Percentiles rank a stretch among this genome's conserved stretches.
These are phyloP conservation scores for Ceratocystis harringtonii DNA, from an alignment of 2,329 filamentous ascomycete genomes.

Conservation along the genomic window DNA sequence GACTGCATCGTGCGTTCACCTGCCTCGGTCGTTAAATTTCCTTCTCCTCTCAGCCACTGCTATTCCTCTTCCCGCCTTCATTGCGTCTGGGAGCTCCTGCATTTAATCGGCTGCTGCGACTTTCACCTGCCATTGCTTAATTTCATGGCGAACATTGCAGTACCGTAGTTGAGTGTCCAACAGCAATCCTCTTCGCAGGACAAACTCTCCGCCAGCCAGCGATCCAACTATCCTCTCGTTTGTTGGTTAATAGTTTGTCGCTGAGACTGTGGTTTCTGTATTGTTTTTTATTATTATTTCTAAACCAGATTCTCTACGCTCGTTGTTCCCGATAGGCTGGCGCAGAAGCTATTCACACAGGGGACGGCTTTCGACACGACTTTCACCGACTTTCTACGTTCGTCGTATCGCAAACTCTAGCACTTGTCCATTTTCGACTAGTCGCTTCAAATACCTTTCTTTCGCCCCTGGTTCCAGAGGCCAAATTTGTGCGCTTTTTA, in stretches of 20 bases:
- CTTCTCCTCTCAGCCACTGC: neutral
- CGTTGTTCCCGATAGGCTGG: constrained; percentile 9
- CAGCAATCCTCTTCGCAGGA: constrained; percentile 11
- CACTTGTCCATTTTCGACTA: constrained; percentile 12
- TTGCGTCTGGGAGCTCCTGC: neutral
- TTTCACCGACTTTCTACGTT: neutral
- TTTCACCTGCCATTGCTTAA: neutral
- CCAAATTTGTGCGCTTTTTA: constrained; percentile 18
- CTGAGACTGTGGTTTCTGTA: constrained; percentile 16
- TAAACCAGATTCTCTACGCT: neutral
- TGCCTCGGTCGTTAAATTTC: neutral
- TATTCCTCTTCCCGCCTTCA: neutral
- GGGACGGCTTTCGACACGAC: neutral
- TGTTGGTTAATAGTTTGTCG: constrained; percentile 18
- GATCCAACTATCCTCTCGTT: neutral
- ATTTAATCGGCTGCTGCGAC: neutral
- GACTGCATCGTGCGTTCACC: neutral
- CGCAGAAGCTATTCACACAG: neutral
- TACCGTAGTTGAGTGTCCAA: constrained; percentile 7
- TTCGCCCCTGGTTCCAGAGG: constrained; percentile 8
- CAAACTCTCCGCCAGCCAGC: neutral
- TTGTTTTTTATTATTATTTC: constrained; percentile 13
- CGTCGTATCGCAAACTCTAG: neutral
- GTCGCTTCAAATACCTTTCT: neutral
- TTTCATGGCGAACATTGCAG: constrained; percentile 9